These are phyloP conservation scores for Rhizoclosmatium sp. DNA, from an alignment of 192 early-diverging fungal species.

Conservation along the genomic window DNA sequence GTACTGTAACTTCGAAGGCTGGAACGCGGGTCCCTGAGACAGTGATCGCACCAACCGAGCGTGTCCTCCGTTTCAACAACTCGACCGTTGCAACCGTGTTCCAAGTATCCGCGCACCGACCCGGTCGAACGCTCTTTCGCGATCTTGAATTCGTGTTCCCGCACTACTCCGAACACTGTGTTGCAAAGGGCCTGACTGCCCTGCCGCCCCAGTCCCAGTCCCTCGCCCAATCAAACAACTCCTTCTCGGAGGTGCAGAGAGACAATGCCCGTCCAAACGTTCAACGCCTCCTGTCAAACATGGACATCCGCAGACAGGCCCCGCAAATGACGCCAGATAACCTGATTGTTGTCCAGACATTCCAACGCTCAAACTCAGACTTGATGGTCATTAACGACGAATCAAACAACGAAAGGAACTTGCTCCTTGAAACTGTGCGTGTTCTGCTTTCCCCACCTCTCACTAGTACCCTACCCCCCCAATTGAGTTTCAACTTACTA, in stretches of 20 bases:
- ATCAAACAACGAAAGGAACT: slow-evolving; percentile 82
- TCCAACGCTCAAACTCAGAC: slow-evolving; percentile 78
- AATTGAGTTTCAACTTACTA: slow-evolving; percentile 22
- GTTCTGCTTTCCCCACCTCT: background rate
- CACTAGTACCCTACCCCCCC: slow-evolving; percentile 15
- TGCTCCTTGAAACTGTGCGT: slow-evolving; percentile 77
- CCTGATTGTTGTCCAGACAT: slow-evolving; percentile 80
- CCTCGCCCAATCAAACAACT: background rate
- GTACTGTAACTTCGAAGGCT: no score
- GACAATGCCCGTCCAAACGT: background rate
- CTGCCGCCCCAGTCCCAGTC: background rate
- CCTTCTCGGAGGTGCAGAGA: background rate
- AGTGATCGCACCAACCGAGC: background rate
- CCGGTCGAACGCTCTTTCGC: slow-evolving; percentile 48
- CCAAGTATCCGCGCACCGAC: slow-evolving; percentile 43
- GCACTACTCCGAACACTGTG: slow-evolving; percentile 25
- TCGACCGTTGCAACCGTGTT: background rate
- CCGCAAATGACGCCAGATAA: slow-evolving; percentile 41
- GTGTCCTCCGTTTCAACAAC: background rate
- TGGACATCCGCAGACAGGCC: background rate
- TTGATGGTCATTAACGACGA: slow-evolving; percentile 76
- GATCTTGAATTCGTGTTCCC: slow-evolving; percentile 82
- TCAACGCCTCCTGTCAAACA: slow-evolving; percentile 1
- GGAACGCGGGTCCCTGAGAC: background rate
- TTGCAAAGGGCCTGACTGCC: slow-evolving; percentile 35